Percentiles rank a stretch among this genome's conserved stretches.
Evolutionary conservation across 768 basidiomycete species (phyloP).

Genomic region (Paxillus involutus): DNA sequence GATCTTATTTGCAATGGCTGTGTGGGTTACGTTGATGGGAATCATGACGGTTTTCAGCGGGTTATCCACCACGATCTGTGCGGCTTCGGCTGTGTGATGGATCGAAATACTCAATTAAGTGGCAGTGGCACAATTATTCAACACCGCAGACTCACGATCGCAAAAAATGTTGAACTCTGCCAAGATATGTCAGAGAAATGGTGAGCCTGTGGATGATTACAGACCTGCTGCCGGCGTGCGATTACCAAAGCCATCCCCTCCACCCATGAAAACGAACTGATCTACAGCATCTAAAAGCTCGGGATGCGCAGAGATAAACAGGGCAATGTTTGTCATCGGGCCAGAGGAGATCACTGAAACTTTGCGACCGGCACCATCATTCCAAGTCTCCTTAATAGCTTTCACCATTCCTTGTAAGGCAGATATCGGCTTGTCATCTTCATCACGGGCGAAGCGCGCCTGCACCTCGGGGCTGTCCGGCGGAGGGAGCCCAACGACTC

Average conservation of each 20-base stretch:
- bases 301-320: conserved; percentile 62
- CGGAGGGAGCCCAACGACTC: conserved; percentile 73
- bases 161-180: conserved; percentile 80
- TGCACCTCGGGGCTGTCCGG: conserved; percentile 48
- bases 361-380: conserved; percentile 55
- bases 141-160: conserved; percentile 59
- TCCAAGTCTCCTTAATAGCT: conserved; percentile 55
- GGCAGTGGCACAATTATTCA: not conserved
- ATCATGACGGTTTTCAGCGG: conserved; percentile 75
- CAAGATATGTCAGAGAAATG: conserved; percentile 8
- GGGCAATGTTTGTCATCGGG: conserved; percentile 81
- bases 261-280: conserved; percentile 78
- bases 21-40: conserved; percentile 87
- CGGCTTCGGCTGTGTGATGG: conserved; percentile 62
- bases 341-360: conserved; percentile 75
- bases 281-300: conserved; percentile 49
- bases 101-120: not conserved
- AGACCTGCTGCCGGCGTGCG: conserved; percentile 70
- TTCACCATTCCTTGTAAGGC: conserved; percentile 72
- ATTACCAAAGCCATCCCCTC: conserved; percentile 85
- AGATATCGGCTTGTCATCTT: conserved; percentile 41
- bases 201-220: conserved; percentile 2
- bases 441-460: conserved; percentile 45
- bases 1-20: conserved; percentile 65
- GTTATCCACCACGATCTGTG: conserved; percentile 75